Evolutionary conservation across 2,329 filamentous ascomycete species (phyloP).

Genomic region (Colletotrichum lindemuthianum): DNA sequence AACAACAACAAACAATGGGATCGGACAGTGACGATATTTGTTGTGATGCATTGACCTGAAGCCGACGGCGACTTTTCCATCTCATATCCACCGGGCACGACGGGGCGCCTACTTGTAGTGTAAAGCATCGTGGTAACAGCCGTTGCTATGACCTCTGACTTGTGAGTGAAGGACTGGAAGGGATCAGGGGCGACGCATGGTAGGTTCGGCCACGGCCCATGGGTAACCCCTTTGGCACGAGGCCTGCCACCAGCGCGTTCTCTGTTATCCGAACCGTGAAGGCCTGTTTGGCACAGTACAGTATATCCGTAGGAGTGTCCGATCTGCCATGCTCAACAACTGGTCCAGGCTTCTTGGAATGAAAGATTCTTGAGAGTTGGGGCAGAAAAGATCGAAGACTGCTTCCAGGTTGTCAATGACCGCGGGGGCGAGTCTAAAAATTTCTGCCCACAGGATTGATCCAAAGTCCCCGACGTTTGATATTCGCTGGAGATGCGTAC

Average conservation of each 20-base stretch:
- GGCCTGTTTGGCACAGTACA: too few species aligned
- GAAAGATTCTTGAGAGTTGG: neutral
- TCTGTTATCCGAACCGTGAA: too few species aligned
- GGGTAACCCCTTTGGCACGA: too few species aligned
- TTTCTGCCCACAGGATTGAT: neutral
- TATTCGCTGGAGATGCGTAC: neutral
- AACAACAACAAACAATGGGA: constrained; percentile 15
- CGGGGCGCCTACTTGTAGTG: neutral
- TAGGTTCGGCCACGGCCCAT: too few species aligned
- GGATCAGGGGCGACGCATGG: too few species aligned
- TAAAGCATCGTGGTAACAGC: neutral
- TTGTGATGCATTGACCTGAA: constrained; percentile 27
- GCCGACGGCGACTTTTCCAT: neutral
- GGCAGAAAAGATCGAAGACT: neutral
- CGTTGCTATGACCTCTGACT: constrained; percentile 4
- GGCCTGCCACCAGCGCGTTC: too few species aligned
- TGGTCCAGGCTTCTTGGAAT: constrained; percentile 19
- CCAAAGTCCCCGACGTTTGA: neutral
- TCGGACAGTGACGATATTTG: constrained; percentile 19
- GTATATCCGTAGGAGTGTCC: neutral
- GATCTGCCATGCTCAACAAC: constrained; percentile 2
- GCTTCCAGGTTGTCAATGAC: too few species aligned
- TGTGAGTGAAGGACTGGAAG: neutral
- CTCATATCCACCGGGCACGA: neutral
- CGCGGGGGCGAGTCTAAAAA: too few species aligned